Conservation (phyloP, 192 early-diverging fungal species). For the Coemansia sp. region DNA sequence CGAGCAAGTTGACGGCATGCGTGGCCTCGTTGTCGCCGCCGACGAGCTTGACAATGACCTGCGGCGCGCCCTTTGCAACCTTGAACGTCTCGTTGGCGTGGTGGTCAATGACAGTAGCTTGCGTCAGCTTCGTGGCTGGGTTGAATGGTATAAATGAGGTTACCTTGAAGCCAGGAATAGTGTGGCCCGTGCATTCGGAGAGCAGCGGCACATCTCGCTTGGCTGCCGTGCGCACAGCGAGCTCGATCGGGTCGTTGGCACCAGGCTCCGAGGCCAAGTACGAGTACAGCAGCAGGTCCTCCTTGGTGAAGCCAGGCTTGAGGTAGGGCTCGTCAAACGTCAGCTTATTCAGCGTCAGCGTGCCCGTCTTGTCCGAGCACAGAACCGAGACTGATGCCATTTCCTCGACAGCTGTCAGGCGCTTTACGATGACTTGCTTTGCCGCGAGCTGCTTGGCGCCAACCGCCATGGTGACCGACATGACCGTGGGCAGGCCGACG, state of each 20-base stretch:
- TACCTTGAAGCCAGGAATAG: slow-evolving; percentile 92
- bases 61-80: slow-evolving; percentile 92
- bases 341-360: slow-evolving; percentile 87
- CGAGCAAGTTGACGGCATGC: slow-evolving; percentile 80
- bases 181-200: slow-evolving; percentile 63
- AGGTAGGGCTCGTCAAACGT: slow-evolving; percentile 86
- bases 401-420: slow-evolving; percentile 91
- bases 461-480: slow-evolving; percentile 94
- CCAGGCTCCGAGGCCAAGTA: slow-evolving; percentile 85
- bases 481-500: slow-evolving; percentile 88
- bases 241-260: slow-evolving; percentile 86
- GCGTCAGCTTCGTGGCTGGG: slow-evolving; percentile 88
- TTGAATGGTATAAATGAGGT: slow-evolving; percentile 92
- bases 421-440: slow-evolving; percentile 91
- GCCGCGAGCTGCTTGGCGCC: slow-evolving; percentile 84
- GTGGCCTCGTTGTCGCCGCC: slow-evolving; percentile 82
- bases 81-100: slow-evolving; percentile 75
- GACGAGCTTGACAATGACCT: slow-evolving; percentile 82
- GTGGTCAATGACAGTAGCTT: slow-evolving; percentile 79
- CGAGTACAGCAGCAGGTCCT: slow-evolving; percentile 80
- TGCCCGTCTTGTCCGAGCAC: slow-evolving; percentile 87
- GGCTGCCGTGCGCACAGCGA: slow-evolving; percentile 80
- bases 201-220: slow-evolving; percentile 71
- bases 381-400: slow-evolving; percentile 86
- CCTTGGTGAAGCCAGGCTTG: slow-evolving; percentile 62